Conservation (phyloP, 2,329 filamentous ascomycete species). For the Diaporthe helianthi region DNA sequence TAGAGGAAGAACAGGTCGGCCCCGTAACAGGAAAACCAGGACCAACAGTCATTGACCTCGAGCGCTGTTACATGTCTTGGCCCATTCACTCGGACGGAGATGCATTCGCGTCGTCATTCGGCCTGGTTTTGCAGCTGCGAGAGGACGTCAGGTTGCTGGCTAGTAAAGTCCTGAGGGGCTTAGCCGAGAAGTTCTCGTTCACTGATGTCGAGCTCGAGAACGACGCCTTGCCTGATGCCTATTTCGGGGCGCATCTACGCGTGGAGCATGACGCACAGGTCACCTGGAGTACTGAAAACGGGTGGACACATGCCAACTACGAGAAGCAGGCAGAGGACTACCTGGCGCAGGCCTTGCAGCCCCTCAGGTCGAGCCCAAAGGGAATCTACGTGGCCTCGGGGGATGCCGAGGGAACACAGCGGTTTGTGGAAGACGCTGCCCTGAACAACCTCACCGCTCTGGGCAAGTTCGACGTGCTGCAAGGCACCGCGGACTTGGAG, state of each 20-base stretch:
- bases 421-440: conserved; percentile 20
- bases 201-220: neutral
- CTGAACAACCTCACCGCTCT: conserved; percentile 4
- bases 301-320: conserved; percentile 25
- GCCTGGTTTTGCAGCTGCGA: conserved; percentile 44
- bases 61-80: conserved; percentile 27
- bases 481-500: neutral
- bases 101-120: conserved; percentile 41
- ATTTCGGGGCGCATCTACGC: conserved; percentile 25
- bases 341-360: neutral
- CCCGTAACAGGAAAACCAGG: neutral
- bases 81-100: conserved; percentile 24
- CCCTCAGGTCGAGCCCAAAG: neutral
- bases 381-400: conserved; percentile 28
- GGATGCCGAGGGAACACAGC: conserved; percentile 14
- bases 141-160: conserved; percentile 41
- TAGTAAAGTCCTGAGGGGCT: neutral
- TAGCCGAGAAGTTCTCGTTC: conserved; percentile 11
- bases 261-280: conserved; percentile 13
- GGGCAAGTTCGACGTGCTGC: conserved; percentile 15
- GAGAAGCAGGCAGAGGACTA: conserved; percentile 24
- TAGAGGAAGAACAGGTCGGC: neutral
- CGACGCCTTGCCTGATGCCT: conserved; percentile 1
- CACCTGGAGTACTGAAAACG: neutral
- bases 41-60: conserved; percentile 7